These are phyloP conservation scores for Argentina anserina DNA, from an alignment of 306 rosid species.

Conservation along the genomic window DNA sequence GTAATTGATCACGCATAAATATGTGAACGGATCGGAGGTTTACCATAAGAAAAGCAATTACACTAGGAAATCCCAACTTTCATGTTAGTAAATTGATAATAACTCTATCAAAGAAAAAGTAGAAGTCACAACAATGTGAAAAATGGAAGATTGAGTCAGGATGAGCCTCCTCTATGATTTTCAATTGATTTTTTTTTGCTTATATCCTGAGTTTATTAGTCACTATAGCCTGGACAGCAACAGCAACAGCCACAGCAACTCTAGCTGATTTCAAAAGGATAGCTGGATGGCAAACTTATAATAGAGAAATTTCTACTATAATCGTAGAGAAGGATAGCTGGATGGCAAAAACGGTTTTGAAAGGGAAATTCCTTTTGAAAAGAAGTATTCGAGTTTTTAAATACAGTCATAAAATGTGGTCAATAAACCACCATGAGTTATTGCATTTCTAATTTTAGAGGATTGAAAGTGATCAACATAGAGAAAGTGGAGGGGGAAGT, in stretches of 20 bases:
- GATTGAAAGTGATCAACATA: not conserved
- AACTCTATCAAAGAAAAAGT: not conserved
- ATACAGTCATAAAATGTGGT: not conserved
- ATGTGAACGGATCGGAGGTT: not conserved
- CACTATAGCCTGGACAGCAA: not conserved
- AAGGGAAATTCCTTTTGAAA: not conserved
- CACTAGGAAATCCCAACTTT: no score
- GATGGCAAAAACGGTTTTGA: not conserved
- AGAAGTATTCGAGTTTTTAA: not conserved
- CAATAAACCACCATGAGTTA: not conserved
- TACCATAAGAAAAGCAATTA: not conserved
- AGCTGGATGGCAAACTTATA: not conserved
- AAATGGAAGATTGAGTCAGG: not conserved
- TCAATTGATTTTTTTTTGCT: not conserved
- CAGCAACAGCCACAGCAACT: not conserved
- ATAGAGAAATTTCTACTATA: no score
- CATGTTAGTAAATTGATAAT: no score
- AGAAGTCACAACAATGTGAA: not conserved
- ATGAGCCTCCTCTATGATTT: no score
- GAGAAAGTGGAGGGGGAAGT: not conserved
- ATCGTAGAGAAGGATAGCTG: no score
- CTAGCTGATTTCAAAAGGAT: not conserved
- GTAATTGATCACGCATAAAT: not conserved
- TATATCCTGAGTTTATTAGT: no score
- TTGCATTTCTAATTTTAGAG: not conserved